Percentiles rank a stretch among this genome's conserved stretches.
phyloP scores from a whole-genome alignment of 202 grass and related monocot genomes.

The Dendrocalamus latiflorus region DNA sequence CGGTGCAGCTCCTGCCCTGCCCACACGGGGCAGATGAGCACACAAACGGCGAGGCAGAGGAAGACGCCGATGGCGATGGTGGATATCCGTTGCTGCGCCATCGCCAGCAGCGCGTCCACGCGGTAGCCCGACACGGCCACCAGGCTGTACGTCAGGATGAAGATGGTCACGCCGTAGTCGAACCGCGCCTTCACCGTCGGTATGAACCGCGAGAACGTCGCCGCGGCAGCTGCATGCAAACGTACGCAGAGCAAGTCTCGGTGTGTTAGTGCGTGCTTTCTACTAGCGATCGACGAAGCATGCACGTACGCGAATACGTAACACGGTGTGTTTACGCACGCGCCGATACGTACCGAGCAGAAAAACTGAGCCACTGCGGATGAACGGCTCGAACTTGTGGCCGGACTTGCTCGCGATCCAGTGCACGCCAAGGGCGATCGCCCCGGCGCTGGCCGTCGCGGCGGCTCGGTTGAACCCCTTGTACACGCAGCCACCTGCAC shows the following conservation, averaged over 20 bases:
- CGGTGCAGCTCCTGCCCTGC: conserved; percentile 62
- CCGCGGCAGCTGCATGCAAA: conserved; percentile 50
- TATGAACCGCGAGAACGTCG: conserved; percentile 66
- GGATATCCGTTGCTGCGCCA: conserved; percentile 49
- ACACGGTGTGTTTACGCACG: neutral
- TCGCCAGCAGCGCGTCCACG: conserved; percentile 29
- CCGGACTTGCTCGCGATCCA: conserved; percentile 58
- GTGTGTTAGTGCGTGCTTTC: neutral
- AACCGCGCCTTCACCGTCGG: conserved; percentile 60
- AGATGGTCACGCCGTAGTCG: conserved; percentile 73
- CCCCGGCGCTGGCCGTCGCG: conserved; percentile 46
- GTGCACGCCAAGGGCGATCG: conserved; percentile 57
- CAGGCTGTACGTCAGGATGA: conserved; percentile 74
- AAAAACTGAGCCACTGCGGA: conserved; percentile 48
- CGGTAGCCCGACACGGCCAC: conserved; percentile 66
- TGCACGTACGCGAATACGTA: neutral
- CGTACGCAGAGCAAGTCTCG: neutral
- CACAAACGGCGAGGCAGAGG: conserved; percentile 55
- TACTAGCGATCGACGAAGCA: neutral
- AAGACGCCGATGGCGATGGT: conserved; percentile 52
- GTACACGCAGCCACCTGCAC: too few species aligned
- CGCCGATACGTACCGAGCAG: conserved; percentile 42
- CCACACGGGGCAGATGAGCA: conserved; percentile 54
- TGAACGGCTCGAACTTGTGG: conserved; percentile 37
- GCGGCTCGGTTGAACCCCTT: too few species aligned